Base-by-base conservation (phyloP, 805 yeast genomes). In the Priceomyces fermenticarens region DNA sequence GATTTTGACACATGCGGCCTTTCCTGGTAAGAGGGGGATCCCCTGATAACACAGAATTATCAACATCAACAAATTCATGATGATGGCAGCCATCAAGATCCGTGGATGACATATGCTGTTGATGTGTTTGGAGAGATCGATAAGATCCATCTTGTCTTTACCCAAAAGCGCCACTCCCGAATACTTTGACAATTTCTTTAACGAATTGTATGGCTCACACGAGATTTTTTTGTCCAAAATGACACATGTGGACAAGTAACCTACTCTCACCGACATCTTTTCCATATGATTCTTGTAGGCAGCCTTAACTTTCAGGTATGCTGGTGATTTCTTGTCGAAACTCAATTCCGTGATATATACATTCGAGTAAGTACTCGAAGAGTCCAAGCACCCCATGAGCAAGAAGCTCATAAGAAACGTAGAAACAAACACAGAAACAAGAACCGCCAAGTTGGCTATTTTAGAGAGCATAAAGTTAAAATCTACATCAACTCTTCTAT, bases 191-290 rank as follows among this genome's bases (percentile, higher is more conserved):
- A 67, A 51, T 2, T 49, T 42, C 0, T 55, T 47, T 5, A 62
- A 27, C 35, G 63, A 55, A 3, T 49, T 41, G 37, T 57, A 62
- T 1, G 69, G 47, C 2, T 71, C 45, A 51, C 82, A 78, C 4
- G 67, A 55, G 13, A 55, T 42, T 3, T 52, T 43, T 11, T 59
- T 60, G 20, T 56, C 52, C 1, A 63, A 44, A 5, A 66, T 66
- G 3, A 80, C 58, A 54, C 89, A 83, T 17, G 80, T 58, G 1
- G 82, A 80, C 49, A 78, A 49, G 48, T 80, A 81, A 7, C 84
- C 83, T 8, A 79, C 71, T 32, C 65, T 65, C 3, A 83, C 71
- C 4, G 60, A 46, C 56, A 81, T 63, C 3, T 60, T 53, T 10
- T 72, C 59, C 15, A 73, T 52, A 2, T 63, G 27, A 8, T 38